These are phyloP conservation scores for Yarrowia sp. DNA, from an alignment of 805 yeast genomes.

Conservation along the genomic window DNA sequence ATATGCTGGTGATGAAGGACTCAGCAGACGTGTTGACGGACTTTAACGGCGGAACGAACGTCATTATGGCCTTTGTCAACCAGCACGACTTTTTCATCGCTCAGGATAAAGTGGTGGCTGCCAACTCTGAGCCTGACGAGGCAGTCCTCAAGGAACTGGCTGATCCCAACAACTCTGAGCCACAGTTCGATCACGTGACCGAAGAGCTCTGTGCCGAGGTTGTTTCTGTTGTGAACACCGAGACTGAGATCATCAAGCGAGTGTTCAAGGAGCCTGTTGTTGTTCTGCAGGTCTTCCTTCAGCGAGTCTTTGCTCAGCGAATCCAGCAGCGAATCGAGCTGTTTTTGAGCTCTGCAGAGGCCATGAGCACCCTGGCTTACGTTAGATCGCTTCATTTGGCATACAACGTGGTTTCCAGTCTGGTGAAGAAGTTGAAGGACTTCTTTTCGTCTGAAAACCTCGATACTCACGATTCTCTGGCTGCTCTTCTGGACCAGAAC, in stretches of 20 bases:
- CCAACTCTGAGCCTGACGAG: conserved; percentile 48
- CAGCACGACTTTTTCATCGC: conserved; percentile 74
- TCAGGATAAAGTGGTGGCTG: conserved; percentile 54
- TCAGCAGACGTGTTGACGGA: conserved; percentile 73
- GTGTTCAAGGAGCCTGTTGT: conserved; percentile 73
- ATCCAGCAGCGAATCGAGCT: conserved; percentile 56
- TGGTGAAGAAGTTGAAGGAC: conserved; percentile 69
- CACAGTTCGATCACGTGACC: conserved; percentile 61
- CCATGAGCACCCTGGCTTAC: conserved; percentile 69
- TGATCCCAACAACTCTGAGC: conserved; percentile 62
- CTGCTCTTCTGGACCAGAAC: conserved; percentile 67
- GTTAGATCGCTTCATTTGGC: conserved; percentile 75
- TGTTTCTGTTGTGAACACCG: conserved; percentile 66
- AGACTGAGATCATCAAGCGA: conserved; percentile 72
- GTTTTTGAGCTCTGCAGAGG: conserved; percentile 66
- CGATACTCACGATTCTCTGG: conserved; percentile 54
- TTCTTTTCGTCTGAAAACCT: conserved; percentile 54
- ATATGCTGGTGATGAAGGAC: conserved; percentile 74
- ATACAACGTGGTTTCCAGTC: conserved; percentile 63
- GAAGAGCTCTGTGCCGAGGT: conserved; percentile 62
- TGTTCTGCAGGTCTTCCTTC: conserved; percentile 73
- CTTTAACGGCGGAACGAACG: conserved; percentile 84
- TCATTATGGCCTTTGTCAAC: conserved; percentile 80
- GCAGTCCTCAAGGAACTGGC: conserved; percentile 63
- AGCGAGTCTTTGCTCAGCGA: conserved; percentile 78